Evolutionary conservation across 306 rosid genomes (phyloP), one percentile per base, ranked within the genome.

Genomic region (Quercus gilva): DNA sequence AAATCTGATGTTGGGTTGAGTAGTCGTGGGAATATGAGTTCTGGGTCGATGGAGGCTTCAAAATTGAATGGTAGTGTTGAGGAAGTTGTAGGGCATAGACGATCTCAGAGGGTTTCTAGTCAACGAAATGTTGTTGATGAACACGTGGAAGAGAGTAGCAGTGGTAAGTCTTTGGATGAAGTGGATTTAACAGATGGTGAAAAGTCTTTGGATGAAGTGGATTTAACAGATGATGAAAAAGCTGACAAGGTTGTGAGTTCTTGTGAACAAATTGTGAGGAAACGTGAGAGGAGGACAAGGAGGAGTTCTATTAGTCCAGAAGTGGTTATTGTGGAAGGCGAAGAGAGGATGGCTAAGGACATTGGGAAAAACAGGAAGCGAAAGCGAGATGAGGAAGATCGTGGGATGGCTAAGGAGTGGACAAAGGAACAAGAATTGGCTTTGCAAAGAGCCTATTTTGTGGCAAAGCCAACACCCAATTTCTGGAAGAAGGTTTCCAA

Each of bases 401-500:
- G 52, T 65, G 78, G 77, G 74, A 23, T 58, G n/a, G 75, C 56
- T 2, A 71, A 81, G 9, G 92, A 90, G 69, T 94, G 99, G 99
- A 88, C 91, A 18, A 84, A 79, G 78, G 97, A 94, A 73, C 97
- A 94, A 78, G 94, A 91, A 77, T 73, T 74, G 71, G 94, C 90
- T 11, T 65, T 94, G 82, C 88, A 80, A 71, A 91, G 71, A 76
- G 95, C 99, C 29, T 94, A 88, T 85, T 58, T 87, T 28, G 71
- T 81, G 52, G 87, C 90, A 29, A 92, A 85, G 81, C 99, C 97
- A 4, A 90, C 92, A 10, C 97, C 98, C 17, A 79, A 85, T 74
- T 94, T 94, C 88, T 94, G 99, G 99, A 94, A 92, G 91, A 90
- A 88, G 61, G 97, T 94, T 74, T 84, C 97, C 5, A 87, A 85